These are phyloP conservation scores for Fonsecaea monophora DNA, from an alignment of 2,329 filamentous ascomycete genomes.

Conservation along the genomic window DNA sequence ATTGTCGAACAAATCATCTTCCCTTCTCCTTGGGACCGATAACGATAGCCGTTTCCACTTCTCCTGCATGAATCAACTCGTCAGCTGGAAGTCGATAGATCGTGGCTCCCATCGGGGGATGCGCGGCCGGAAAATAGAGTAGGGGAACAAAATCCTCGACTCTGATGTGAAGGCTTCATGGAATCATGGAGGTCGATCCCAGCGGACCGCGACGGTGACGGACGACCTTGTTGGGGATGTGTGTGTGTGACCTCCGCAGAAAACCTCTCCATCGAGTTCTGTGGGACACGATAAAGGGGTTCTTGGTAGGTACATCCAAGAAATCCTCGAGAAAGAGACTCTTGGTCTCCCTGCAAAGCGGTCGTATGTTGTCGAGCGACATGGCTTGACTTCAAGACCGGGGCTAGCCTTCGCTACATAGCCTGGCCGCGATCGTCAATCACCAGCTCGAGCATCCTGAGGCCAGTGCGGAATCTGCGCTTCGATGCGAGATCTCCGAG, in stretches of 20 bases:
- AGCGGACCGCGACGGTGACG: no score
- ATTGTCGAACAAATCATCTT: no score
- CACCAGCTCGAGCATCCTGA: constrained; percentile 69
- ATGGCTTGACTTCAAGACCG: constrained; percentile 75
- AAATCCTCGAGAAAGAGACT: no score
- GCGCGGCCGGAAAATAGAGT: not conserved
- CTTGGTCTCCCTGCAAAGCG: no score
- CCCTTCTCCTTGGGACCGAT: no score
- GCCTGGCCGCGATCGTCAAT: constrained; percentile 74
- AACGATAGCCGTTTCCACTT: no score
- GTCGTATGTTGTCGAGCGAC: constrained; percentile 25
- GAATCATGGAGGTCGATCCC: not conserved
- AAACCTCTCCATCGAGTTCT: constrained; percentile 4
- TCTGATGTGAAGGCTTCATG: constrained; percentile 1
- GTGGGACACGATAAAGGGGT: no score
- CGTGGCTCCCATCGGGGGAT: no score
- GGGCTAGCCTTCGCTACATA: constrained; percentile 73
- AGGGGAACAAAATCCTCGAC: not conserved
- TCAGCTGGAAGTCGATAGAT: no score
- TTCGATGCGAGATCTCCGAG: constrained; percentile 20
- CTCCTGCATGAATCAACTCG: no score
- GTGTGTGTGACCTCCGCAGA: not conserved
- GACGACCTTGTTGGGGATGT: not conserved
- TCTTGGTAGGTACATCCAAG: no score
- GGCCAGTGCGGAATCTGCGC: constrained; percentile 14